phyloP scores from a whole-genome alignment of 2,329 filamentous ascomycete species.

The Trichoderma breve region DNA sequence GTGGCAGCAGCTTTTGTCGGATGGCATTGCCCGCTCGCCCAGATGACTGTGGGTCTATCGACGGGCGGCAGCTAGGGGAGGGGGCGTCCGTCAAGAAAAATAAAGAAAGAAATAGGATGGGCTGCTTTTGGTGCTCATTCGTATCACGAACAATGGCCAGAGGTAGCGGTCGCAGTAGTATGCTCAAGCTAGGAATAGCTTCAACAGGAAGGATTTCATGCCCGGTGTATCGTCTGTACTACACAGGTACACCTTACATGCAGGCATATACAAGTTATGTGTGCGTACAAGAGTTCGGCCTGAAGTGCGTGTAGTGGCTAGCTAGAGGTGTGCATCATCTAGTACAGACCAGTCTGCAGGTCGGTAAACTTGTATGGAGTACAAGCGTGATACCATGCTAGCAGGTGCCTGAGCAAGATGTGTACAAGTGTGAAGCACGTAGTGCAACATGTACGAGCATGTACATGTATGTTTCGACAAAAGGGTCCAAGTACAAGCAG shows the following conservation, averaged over 20 bases:
- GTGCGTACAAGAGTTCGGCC: neutral
- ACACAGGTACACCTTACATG: neutral
- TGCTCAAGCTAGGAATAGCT: neutral
- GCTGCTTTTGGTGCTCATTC: neutral
- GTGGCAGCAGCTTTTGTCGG: neutral
- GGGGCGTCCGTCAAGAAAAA: neutral
- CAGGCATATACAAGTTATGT: neutral
- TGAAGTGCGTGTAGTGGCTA: neutral
- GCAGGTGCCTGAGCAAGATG: neutral
- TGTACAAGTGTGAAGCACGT: neutral
- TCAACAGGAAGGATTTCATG: neutral
- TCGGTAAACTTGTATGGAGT: neutral
- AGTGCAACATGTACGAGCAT: neutral
- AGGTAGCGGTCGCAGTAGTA: neutral
- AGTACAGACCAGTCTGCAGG: neutral
- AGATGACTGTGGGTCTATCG: constrained; percentile 18
- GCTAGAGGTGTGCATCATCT: neutral
- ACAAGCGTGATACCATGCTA: neutral
- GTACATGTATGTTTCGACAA: constrained; percentile 3
- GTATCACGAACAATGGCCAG: neutral
- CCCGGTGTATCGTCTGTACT: neutral
- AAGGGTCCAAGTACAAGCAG: neutral
- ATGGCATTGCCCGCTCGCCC: neutral
- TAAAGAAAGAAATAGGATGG: neutral
- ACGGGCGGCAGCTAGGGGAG: constrained; percentile 13